phyloP scores from a whole-genome alignment of 2,329 filamentous ascomycete genomes.

The Tolypocladium amazonense region DNA sequence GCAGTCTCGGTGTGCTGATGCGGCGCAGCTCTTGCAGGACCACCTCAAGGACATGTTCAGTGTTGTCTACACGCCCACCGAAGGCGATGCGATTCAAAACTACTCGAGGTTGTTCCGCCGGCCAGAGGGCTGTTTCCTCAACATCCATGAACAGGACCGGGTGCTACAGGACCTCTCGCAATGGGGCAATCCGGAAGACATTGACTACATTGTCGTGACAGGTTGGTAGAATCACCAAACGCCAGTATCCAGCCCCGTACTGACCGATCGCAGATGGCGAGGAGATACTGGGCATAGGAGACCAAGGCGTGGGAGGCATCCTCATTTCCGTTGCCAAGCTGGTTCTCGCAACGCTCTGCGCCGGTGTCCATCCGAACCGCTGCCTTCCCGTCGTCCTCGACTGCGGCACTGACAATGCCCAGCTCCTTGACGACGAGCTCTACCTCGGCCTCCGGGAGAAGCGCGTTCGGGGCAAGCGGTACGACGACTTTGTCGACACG shows the following conservation, averaged over 20 bases:
- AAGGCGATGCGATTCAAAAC: slow-evolving; percentile 79
- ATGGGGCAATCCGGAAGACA: slow-evolving; percentile 60
- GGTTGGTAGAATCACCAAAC: slow-evolving; percentile 33
- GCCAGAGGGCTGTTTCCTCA: slow-evolving; percentile 74
- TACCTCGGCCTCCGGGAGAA: slow-evolving; percentile 66
- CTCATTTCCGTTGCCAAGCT: slow-evolving; percentile 79
- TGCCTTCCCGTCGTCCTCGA: slow-evolving; percentile 76
- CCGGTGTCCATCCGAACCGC: slow-evolving; percentile 72
- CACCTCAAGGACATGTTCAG: slow-evolving; percentile 83
- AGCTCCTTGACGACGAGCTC: slow-evolving; percentile 62
- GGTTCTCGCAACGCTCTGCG: slow-evolving; percentile 72
- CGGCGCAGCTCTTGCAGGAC: slow-evolving; percentile 54
- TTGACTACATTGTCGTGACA: slow-evolving; percentile 82
- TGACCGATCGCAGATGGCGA: slow-evolving; percentile 36
- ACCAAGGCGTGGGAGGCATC: slow-evolving; percentile 78
- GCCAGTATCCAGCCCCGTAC: neutral
- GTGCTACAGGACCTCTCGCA: slow-evolving; percentile 57
- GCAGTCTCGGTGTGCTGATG: neutral
- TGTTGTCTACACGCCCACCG: slow-evolving; percentile 84
- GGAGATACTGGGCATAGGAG: slow-evolving; percentile 78
- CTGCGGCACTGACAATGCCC: slow-evolving; percentile 74
- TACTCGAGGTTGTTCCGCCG: slow-evolving; percentile 69
- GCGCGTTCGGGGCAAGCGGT: slow-evolving; percentile 58
- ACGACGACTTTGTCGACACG: slow-evolving; percentile 65
- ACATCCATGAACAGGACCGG: slow-evolving; percentile 56